phyloP scores from a whole-genome alignment of 2,329 filamentous ascomycete species.

The Arthrobotrys sphaeroides region DNA sequence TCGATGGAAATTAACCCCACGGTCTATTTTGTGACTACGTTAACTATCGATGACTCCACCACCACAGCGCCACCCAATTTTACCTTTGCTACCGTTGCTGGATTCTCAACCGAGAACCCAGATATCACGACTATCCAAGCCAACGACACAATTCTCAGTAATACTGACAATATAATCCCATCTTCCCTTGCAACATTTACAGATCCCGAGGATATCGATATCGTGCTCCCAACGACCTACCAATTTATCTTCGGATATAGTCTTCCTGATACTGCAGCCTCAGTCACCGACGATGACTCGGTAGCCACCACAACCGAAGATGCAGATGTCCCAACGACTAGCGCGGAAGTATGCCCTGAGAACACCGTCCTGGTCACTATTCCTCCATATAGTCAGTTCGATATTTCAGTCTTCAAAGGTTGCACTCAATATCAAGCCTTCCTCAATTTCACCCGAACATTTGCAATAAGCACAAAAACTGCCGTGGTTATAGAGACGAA shows the following conservation, averaged over 20 bases:
- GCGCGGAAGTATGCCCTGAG: slow-evolving; percentile 13
- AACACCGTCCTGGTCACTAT: slow-evolving; percentile 32
- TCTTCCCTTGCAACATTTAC: slow-evolving; percentile 1
- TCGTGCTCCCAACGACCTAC: slow-evolving; percentile 6
- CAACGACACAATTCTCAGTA: slow-evolving; percentile 26
- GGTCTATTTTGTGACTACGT: slow-evolving; percentile 22
- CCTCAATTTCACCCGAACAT: slow-evolving; percentile 18
- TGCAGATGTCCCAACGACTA: background rate
- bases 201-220: background rate
- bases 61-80: background rate
- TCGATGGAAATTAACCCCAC: slow-evolving; percentile 24
- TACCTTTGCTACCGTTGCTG: background rate
- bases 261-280: slow-evolving; percentile 5
- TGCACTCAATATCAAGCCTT: background rate
- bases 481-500: slow-evolving; percentile 46
- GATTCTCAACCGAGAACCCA: background rate
- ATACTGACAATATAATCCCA: slow-evolving; percentile 39
- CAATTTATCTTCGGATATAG: slow-evolving; percentile 34
- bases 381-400: background rate
- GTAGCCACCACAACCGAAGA: background rate
- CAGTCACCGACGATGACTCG: background rate
- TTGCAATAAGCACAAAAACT: slow-evolving; percentile 33
- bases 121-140: slow-evolving; percentile 30
- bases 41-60: slow-evolving; percentile 23
- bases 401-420: background rate